phyloP scores from a whole-genome alignment of 2,329 filamentous ascomycete genomes.

The Cercospora sp. region DNA sequence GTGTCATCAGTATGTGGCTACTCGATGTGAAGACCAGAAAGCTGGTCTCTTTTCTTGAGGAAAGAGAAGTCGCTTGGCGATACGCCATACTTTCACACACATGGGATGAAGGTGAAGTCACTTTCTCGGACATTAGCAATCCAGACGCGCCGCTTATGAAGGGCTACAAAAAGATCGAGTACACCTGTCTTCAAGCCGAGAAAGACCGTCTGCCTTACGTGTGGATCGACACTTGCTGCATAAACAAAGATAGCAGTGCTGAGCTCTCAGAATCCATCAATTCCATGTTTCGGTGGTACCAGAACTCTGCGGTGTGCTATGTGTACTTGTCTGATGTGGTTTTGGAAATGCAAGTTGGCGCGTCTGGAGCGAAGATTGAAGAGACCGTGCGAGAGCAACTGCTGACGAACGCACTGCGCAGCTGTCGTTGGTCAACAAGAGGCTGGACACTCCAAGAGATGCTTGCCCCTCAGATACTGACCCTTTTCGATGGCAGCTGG shows the following conservation, averaged over 20 bases:
- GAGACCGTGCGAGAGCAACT: no score
- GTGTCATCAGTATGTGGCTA: no score
- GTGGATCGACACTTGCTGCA: slow-evolving; percentile 31
- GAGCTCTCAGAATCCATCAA: slow-evolving; percentile 25
- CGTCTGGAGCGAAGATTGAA: no score
- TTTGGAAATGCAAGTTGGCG: no score
- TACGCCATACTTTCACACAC: slow-evolving; percentile 24
- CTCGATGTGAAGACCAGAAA: slow-evolving; percentile 6
- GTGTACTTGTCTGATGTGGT: slow-evolving; percentile 27
- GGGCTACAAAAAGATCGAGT: slow-evolving; percentile 23
- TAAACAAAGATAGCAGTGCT: slow-evolving; percentile 27
- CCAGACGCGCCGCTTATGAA: neutral
- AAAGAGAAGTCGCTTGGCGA: no score
- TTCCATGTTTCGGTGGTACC: slow-evolving; percentile 31
- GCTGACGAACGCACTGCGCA: no score
- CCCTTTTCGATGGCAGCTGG: neutral
- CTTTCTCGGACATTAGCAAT: slow-evolving; percentile 15
- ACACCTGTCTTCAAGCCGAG: slow-evolving; percentile 14
- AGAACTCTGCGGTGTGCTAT: slow-evolving; percentile 21
- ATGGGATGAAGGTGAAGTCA: slow-evolving; percentile 19
- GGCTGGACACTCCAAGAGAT: slow-evolving; percentile 26
- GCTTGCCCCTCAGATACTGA: neutral
- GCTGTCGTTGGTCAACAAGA: slow-evolving; percentile 7
- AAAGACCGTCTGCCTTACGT: slow-evolving; percentile 22
- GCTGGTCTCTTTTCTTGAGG: slow-evolving; percentile 13